These are phyloP conservation scores for Emmonsia crescens DNA, from an alignment of 2,329 filamentous ascomycete genomes.

Conservation along the genomic window DNA sequence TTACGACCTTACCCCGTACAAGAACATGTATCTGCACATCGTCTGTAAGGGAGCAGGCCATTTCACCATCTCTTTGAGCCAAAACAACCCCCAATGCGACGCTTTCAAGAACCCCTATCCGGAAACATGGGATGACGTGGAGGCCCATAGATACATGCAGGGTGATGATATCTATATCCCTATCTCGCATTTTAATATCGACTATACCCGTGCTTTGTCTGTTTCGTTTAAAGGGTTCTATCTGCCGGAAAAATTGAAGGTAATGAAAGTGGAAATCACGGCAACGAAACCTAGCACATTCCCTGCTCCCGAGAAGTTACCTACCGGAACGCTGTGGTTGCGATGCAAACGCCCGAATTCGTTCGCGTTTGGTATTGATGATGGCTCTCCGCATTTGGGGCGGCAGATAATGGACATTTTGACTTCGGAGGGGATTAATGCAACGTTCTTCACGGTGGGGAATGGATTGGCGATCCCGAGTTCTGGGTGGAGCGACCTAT, in stretches of 20 bases:
- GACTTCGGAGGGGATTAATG: conserved; percentile 50
- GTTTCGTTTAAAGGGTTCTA: conserved; percentile 57
- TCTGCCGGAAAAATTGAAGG: conserved; percentile 37
- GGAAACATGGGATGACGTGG: conserved; percentile 57
- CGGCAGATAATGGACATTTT: conserved; percentile 52
- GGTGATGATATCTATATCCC: conserved; percentile 54
- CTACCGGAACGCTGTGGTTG: conserved; percentile 51
- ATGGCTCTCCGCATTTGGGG: conserved; percentile 50
- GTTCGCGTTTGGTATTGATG: conserved; percentile 63
- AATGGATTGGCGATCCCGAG: conserved; percentile 47
- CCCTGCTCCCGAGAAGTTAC: conserved; percentile 48
- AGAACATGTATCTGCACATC: conserved; percentile 53
- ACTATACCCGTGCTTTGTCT: conserved; percentile 46
- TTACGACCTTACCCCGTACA: conserved; percentile 45
- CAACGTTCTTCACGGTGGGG: conserved; percentile 63
- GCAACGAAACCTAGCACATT: conserved; percentile 41
- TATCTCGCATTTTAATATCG: conserved; percentile 54
- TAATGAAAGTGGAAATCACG: conserved; percentile 53
- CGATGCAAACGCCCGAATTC: conserved; percentile 57
- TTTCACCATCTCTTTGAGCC: conserved; percentile 55
- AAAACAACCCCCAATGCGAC: conserved; percentile 54
- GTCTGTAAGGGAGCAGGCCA: conserved; percentile 50
- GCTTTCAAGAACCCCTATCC: conserved; percentile 48
- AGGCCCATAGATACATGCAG: conserved; percentile 50
- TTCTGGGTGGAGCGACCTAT: conserved; percentile 53